Base-by-base conservation (phyloP, 2,329 filamentous ascomycete genomes). In the Plenodomus lindquistii region DNA sequence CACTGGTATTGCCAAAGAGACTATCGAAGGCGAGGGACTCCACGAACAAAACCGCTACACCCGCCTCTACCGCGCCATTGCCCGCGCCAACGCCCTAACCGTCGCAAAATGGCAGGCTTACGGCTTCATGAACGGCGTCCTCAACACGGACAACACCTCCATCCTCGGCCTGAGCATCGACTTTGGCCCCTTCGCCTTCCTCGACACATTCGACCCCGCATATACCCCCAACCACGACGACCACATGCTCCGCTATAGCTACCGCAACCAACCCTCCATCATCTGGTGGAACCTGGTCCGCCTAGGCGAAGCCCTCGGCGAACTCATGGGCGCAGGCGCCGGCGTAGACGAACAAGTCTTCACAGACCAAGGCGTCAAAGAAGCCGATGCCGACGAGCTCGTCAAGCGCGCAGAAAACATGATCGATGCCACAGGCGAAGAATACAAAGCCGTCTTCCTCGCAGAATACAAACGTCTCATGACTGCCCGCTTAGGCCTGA, bases 171-270 rank as follows among this genome's bases (percentile, higher is more conserved):
- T 99, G 0, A 93, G 88, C 5, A 87, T 99, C 54, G 94, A 99
- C 73, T 99, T 92, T 67, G 94, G 94, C 0, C 94, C 94, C 0
- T 99, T 99, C 64, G 94, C 94, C 4, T 99, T 99, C 72, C 87
- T 99, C 78, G 94, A 99, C 71, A 91, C 92, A 66, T 99, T 97
- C 65, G 93, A 99, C 65, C 93, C 93, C 0, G 79, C 81, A 15
- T 99, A 97, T 71, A 99, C 94, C 0, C 94, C 94, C 1, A 99
- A 99, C 67, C 94, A 99, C 70, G 94, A 99, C 71, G 94, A 99
- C 66, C 81, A 88, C 66, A 82, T 88, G 75, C 78, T 96, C 22
- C 84, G 94, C 39, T 99, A 99, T 71, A 86, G 85, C 58, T 99
- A 97, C 77, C 86, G 87, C 59, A 96, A 96, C 69, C 94, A 99